Evolutionary conservation across 2,329 filamentous ascomycete genomes (phyloP), one percentile per base, ranked within the genome.

Genomic region (Alternaria sp.): DNA sequence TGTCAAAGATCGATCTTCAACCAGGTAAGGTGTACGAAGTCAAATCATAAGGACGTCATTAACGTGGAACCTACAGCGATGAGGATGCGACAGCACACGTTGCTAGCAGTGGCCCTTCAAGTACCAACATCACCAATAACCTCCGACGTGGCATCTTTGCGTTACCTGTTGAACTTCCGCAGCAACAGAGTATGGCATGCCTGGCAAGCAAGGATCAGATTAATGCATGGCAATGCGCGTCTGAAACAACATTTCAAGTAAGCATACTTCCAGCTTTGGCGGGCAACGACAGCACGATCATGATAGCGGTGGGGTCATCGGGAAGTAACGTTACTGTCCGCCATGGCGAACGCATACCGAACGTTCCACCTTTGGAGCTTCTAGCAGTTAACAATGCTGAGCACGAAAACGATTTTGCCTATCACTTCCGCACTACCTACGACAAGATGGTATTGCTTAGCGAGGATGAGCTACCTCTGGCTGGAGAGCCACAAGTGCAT

Each of bases 111-210:
- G 57, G 57, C 26, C 13, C 49, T 11, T 47, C 65, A 13, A 30
- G 36, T 3, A 57, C 32, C n/a, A 50, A 28, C n/a, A 19, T 25
- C 7, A 56, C 49, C 11, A 23, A 47, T 15, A 12, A 62, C 21
- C 61, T 75, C n/a, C 57, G 62, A 59, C 66, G 66, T 19, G 74
- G 74, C 1, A 69, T 69, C 13, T 77, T 71, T 51, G 56, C 58
- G 6, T 44, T 76, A 5, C 61, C 63, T 5, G 62, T 76, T 3
- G 61, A 62, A 17, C 44, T 66, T 15, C 59, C 71, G 6, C 66
- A 74, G 50, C 68, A 74, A 32, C 69, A 77, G 23, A 74, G 65
- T 44, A 75, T 71, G 12, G 66, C 66, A 23, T 78, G 75, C 47
- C 63, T 78, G 11, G 58, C 70, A 21, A 67, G 50, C 21, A 69